phyloP scores from a whole-genome alignment of 768 basidiomycete genomes.

The Hortiboletus flavorubellus region DNA sequence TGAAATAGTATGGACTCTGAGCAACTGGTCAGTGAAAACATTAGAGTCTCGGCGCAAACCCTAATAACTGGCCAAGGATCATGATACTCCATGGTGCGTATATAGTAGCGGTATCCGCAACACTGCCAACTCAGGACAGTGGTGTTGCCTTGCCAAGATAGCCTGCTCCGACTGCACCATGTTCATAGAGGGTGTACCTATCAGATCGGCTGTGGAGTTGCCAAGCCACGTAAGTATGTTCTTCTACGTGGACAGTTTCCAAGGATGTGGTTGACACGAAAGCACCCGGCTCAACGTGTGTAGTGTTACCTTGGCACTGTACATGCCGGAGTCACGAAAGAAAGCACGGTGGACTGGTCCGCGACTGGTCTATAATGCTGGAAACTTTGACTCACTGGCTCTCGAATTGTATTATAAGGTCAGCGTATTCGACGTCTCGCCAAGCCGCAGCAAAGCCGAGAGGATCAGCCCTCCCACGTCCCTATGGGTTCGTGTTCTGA shows the following conservation, averaged over 20 bases:
- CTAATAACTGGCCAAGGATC: neutral
- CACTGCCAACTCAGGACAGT: neutral
- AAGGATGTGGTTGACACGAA: neutral
- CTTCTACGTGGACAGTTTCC: neutral
- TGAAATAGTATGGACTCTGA: neutral
- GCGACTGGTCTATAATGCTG: neutral
- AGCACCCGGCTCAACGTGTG: neutral
- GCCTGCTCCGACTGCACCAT: neutral
- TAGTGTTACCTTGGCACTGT: neutral
- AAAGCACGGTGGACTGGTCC: neutral
- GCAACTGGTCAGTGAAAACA: neutral
- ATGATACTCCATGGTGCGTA: no score
- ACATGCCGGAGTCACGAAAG: neutral
- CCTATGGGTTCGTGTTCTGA: constrained; percentile 15
- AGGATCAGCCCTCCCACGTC: constrained; percentile 23
- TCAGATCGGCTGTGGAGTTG: neutral
- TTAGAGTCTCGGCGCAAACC: neutral
- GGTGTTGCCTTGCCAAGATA: neutral
- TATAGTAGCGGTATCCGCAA: neutral
- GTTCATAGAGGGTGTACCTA: neutral
- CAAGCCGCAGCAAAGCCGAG: constrained; percentile 2
- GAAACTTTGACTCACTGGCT: neutral
- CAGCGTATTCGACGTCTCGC: constrained; percentile 3
- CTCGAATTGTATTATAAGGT: constrained; percentile 5
- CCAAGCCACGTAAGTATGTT: neutral